Percentiles rank a stretch among this genome's conserved stretches.
Conservation (phyloP, 352 stramenopile species). For the Globisporangium okanoganense region DNA sequence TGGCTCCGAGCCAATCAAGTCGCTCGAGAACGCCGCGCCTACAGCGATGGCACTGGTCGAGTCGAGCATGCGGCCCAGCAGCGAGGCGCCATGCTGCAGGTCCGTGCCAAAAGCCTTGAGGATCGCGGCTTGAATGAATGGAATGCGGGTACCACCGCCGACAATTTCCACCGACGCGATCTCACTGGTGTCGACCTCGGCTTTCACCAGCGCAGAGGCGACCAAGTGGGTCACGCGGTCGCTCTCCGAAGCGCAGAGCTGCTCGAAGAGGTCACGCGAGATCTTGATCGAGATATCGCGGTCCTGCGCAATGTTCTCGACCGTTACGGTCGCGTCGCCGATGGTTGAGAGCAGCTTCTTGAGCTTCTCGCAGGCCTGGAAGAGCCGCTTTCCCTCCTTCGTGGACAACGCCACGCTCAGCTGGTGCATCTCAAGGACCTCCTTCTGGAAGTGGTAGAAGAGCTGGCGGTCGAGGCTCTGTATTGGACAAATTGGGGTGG, state of each 20-base stretch:
- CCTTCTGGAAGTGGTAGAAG: constrained; percentile 75
- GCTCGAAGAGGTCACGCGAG: constrained; percentile 66
- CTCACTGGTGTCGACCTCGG: constrained; percentile 32
- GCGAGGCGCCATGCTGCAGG: constrained; percentile 22
- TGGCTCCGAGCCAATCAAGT: constrained; percentile 16
- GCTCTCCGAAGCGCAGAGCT: constrained; percentile 51
- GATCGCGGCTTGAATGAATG: constrained; percentile 77
- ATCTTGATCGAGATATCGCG: constrained; percentile 77
- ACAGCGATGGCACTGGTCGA: constrained; percentile 81
- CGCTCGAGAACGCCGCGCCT: constrained; percentile 54
- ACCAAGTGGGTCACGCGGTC: constrained; percentile 54
- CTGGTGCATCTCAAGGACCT: constrained; percentile 55
- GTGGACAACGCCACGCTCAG: constrained; percentile 49
- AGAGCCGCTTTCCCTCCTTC: constrained; percentile 84
- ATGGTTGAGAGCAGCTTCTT: constrained; percentile 91
- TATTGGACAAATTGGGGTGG: neutral
- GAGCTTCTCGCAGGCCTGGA: constrained; percentile 84
- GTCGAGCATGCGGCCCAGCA: constrained; percentile 87
- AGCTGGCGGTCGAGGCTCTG: constrained; percentile 70
- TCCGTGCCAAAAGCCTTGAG: constrained; percentile 50
- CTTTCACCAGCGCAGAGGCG: constrained; percentile 36
- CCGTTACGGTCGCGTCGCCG: constrained; percentile 63
- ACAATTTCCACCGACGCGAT: constrained; percentile 86
- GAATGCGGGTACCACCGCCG: constrained; percentile 87
- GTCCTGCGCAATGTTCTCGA: constrained; percentile 83